phyloP scores from a whole-genome alignment of 495 filamentous ascomycete genomes.

The Penicillium steckii region DNA sequence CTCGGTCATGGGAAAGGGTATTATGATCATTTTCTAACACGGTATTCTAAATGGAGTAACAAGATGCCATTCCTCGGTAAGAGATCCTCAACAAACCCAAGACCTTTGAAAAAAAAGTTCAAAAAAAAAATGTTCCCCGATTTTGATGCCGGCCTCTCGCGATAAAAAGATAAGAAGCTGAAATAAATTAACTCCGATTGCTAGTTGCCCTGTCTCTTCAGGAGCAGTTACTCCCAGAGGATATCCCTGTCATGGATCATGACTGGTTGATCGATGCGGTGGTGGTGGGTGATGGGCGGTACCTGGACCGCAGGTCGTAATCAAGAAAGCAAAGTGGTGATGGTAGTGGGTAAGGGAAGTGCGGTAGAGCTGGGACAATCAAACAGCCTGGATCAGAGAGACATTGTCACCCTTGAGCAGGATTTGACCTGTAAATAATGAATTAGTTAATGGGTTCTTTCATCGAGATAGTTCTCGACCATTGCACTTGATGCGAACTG shows the following conservation, averaged over 20 bases:
- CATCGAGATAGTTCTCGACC: too few species aligned
- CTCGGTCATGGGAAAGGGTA: conserved; percentile 96
- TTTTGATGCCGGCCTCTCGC: conserved; percentile 3
- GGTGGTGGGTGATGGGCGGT: conserved; percentile 56
- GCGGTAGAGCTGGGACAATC: not conserved
- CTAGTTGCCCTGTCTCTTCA: conserved; percentile 82
- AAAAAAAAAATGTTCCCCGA: not conserved
- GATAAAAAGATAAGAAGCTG: conserved; percentile 4
- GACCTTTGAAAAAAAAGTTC: not conserved
- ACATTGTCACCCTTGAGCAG: conserved; percentile 97
- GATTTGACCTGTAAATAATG: conserved; percentile 71
- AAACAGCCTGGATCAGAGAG: conserved; percentile 81
- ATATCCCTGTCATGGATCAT: conserved; percentile 63
- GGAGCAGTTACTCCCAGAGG: conserved; percentile 75
- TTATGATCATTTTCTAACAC: conserved; percentile 88
- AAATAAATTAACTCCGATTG: conserved; percentile 23
- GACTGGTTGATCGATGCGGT: conserved; percentile 70
- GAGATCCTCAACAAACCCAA: conserved; percentile 15
- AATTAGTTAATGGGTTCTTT: not conserved
- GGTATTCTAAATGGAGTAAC: conserved; percentile 53
- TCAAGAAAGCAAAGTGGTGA: conserved; percentile 17
- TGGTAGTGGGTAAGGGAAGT: not conserved
- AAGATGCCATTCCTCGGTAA: conserved; percentile 67
- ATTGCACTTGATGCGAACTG: not conserved
- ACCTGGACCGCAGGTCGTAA: conserved; percentile 35